Percentiles rank a stretch among this genome's conserved stretches.
These are phyloP conservation scores for Russula virescens DNA, from an alignment of 768 basidiomycete species.

Conservation along the genomic window DNA sequence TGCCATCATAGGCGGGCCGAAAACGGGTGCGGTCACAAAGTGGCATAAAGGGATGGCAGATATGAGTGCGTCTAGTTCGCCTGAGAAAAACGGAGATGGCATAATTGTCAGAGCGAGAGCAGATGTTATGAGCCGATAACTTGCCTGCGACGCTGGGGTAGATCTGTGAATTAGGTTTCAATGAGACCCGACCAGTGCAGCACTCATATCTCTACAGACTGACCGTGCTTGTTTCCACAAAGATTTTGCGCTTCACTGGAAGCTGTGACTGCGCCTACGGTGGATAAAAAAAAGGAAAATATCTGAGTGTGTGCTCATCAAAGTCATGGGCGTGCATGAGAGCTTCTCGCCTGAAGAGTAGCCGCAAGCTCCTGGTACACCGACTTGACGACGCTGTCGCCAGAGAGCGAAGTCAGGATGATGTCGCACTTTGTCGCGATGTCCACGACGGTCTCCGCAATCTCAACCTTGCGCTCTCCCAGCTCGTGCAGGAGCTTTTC, in stretches of 20 bases:
- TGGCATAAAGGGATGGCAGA: conserved; percentile 51
- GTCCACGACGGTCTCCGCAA: conserved; percentile 36
- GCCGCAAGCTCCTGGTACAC: conserved; percentile 57
- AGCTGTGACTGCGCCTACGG: conserved; percentile 30
- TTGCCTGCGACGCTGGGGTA: conserved; percentile 50
- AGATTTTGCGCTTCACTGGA: conserved; percentile 56
- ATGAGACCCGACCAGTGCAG: background rate
- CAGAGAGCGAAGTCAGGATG: conserved; percentile 66
- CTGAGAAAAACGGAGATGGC: conserved; percentile 31
- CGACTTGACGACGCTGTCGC: conserved; percentile 61
- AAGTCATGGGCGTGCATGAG: background rate
- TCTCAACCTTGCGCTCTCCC: conserved; percentile 47
- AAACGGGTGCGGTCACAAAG: conserved; percentile 73
- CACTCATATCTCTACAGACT: conserved; percentile 27
- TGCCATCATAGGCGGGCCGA: conserved; percentile 65
- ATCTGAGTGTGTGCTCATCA: background rate
- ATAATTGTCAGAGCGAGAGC: background rate
- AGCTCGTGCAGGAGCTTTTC: conserved; percentile 53
- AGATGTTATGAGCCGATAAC: background rate
- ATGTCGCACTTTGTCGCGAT: conserved; percentile 47
- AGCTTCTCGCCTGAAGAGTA: conserved; percentile 46
- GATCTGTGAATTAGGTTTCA: conserved; percentile 35
- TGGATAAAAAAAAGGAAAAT: background rate
- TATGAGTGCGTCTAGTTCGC: conserved; percentile 64
- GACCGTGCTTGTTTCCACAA: conserved; percentile 83